phyloP scores from a whole-genome alignment of 2,329 filamentous ascomycete species.

The Cercospora sojina region DNA sequence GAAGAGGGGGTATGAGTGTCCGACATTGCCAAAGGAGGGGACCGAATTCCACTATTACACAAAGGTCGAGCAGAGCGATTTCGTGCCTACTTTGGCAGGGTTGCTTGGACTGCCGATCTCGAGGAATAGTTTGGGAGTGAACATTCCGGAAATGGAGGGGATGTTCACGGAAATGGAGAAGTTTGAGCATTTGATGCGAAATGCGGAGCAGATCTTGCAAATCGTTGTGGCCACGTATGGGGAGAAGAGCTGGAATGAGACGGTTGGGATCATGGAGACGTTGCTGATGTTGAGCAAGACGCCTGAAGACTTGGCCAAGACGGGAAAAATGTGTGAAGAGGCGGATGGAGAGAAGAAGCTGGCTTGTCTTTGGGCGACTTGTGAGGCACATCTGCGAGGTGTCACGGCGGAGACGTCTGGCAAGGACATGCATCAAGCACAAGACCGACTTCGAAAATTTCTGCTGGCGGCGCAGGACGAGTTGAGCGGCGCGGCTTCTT shows the following conservation, averaged over 20 bases:
- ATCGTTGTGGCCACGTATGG: slow-evolving; percentile 73
- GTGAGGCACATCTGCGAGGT: slow-evolving; percentile 23
- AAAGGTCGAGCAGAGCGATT: slow-evolving; percentile 87
- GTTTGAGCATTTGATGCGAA: slow-evolving; percentile 70
- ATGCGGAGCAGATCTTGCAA: slow-evolving; percentile 75
- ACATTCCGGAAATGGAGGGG: slow-evolving; percentile 74
- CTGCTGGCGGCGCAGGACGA: slow-evolving; percentile 69
- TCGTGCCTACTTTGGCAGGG: slow-evolving; percentile 83
- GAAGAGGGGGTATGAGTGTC: slow-evolving; percentile 42
- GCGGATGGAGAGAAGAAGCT: slow-evolving; percentile 26
- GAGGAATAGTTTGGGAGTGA: slow-evolving; percentile 83
- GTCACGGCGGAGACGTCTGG: slow-evolving; percentile 22
- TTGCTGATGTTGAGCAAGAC: not conserved
- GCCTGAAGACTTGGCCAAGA: slow-evolving; percentile 1
- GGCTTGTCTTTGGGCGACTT: slow-evolving; percentile 30
- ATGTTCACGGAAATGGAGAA: slow-evolving; percentile 60
- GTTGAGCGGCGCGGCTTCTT: slow-evolving; percentile 88
- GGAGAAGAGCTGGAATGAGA: slow-evolving; percentile 23
- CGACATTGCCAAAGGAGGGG: slow-evolving; percentile 56
- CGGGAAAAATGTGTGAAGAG: slow-evolving; percentile 18
- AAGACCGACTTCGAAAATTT: slow-evolving; percentile 49
- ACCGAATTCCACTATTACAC: slow-evolving; percentile 79
- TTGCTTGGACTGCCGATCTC: slow-evolving; percentile 85
- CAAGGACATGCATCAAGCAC: not conserved
- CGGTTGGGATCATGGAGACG: not conserved